Percentiles rank a stretch among this genome's conserved stretches.
These are phyloP conservation scores for Exophiala oligosperma DNA, from an alignment of 2,329 filamentous ascomycete genomes.

Conservation along the genomic window DNA sequence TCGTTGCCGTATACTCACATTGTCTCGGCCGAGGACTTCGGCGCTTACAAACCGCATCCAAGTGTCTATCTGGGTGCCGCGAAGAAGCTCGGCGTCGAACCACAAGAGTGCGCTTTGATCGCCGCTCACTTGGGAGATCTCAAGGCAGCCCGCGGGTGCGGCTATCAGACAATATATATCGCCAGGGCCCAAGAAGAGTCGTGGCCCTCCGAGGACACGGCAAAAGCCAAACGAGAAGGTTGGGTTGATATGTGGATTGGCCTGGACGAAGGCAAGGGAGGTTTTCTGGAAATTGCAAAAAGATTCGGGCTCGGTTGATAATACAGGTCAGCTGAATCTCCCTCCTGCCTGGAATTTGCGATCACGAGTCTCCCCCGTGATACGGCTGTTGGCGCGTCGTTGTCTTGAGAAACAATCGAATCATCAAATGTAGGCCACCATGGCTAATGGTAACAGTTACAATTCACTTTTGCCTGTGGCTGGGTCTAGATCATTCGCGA, in stretches of 20 bases:
- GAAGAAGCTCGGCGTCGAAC: constrained; percentile 55
- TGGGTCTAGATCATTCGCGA: neutral
- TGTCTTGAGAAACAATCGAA: no score
- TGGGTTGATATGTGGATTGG: constrained; percentile 66
- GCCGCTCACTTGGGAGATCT: constrained; percentile 74
- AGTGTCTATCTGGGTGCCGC: constrained; percentile 67
- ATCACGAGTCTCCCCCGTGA: no score
- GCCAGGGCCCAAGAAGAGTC: constrained; percentile 67
- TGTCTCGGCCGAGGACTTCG: constrained; percentile 69
- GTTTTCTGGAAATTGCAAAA: constrained; percentile 53
- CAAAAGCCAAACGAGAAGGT: constrained; percentile 53
- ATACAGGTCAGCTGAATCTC: no score
- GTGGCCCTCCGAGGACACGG: constrained; percentile 53
- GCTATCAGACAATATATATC: constrained; percentile 72
- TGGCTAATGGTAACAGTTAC: no score
- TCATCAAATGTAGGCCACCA: no score
- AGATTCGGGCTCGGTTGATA: constrained; percentile 41
- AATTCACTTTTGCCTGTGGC: neutral
- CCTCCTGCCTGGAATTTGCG: no score
- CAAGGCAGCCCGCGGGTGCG: constrained; percentile 62
- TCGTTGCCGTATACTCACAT: constrained; percentile 62
- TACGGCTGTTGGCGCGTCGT: no score
- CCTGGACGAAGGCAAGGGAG: constrained; percentile 52
- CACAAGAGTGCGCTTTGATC: constrained; percentile 70
- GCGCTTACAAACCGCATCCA: constrained; percentile 71